A percentile compares a stretch with the other conserved stretches of the same genome.
phyloP scores from a whole-genome alignment of 2,329 filamentous ascomycete genomes.

The Tolypocladium endophyticum region DNA sequence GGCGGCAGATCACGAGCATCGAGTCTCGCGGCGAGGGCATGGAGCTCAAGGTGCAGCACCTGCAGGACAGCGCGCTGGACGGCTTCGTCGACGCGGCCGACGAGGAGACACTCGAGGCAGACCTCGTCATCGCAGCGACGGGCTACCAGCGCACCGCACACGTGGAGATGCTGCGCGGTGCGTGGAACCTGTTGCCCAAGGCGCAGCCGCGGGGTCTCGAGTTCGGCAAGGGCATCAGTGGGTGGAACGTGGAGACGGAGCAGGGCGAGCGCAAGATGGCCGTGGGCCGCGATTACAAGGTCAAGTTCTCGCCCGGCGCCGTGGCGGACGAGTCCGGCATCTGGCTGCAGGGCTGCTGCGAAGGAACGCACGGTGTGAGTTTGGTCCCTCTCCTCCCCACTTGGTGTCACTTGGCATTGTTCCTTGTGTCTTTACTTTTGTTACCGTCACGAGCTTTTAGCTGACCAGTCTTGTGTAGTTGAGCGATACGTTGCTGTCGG shows the following conservation, averaged over 20 bases:
- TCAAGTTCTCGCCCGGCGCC: constrained; percentile 57
- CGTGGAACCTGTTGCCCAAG: constrained; percentile 55
- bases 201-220: constrained; percentile 16
- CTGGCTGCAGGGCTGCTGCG: constrained; percentile 91
- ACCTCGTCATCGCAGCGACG: constrained; percentile 76
- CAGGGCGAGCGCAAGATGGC: constrained; percentile 40
- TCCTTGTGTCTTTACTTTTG: neutral
- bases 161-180: constrained; percentile 60
- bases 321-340: constrained; percentile 68
- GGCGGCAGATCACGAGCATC: constrained; percentile 55
- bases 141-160: constrained; percentile 76
- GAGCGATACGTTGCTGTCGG: constrained; percentile 72
- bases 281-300: constrained; percentile 68
- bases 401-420: neutral
- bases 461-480: constrained; percentile 35
- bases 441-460: neutral
- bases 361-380: constrained; percentile 83
- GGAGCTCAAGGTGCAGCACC: constrained; percentile 46
- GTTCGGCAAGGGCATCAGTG: constrained; percentile 23
- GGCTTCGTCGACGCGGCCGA: constrained; percentile 23
- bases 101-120: constrained; percentile 60
- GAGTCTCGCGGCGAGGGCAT: constrained; percentile 41
- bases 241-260: constrained; percentile 29
- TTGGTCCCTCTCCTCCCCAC: neutral
- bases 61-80: constrained; percentile 28